Conservation (phyloP, 768 basidiomycete genomes). For the Suillus variegatus region DNA sequence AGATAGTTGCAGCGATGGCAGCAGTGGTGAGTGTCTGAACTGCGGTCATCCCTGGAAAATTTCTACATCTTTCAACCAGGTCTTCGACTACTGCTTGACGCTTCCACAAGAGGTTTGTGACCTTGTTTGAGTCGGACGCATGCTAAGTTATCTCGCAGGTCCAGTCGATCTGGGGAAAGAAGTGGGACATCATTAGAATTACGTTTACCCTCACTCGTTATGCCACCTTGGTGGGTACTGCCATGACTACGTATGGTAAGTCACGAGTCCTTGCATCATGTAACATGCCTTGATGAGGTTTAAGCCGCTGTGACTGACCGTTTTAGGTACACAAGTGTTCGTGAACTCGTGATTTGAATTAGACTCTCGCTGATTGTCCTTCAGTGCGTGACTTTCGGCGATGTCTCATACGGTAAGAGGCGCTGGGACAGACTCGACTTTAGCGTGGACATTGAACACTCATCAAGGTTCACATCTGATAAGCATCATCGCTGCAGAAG, state of each 20-base stretch:
- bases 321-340: neutral
- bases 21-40: neutral
- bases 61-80: neutral
- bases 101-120: conserved; percentile 8
- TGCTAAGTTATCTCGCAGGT: neutral
- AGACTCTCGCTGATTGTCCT: neutral
- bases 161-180: conserved; percentile 7
- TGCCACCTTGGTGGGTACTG: conserved; percentile 1
- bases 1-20: neutral
- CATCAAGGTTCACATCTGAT: conserved; percentile 5
- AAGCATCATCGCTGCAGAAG: conserved; percentile 8
- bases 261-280: neutral
- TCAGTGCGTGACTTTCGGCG: neutral
- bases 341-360: neutral
- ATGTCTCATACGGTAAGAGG: neutral
- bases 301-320: neutral
- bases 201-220: conserved; percentile 4
- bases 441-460: neutral
- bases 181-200: neutral
- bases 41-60: neutral
- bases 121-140: neutral
- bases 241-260: conserved; percentile 4
- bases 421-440: neutral
- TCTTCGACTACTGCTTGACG: conserved; percentile 8
- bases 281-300: neutral